Evolutionary conservation across 257 asterid species (phyloP).

Genomic region (Catharanthus roseus): DNA sequence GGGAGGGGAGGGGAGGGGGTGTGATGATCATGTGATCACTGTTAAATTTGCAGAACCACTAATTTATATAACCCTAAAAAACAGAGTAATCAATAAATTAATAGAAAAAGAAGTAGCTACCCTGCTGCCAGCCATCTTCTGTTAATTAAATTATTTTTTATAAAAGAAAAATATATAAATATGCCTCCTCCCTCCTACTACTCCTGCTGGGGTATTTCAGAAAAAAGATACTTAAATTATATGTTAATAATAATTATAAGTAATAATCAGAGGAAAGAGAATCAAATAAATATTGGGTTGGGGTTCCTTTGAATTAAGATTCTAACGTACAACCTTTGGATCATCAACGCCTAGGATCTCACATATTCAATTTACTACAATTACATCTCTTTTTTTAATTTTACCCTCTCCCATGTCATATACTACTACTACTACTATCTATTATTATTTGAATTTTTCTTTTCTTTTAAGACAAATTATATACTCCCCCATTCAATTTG

Average conservation of each 20-base stretch:
- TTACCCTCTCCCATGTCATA: no score
- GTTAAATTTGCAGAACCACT: slow-evolving; percentile 23
- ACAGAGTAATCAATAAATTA: slow-evolving; percentile 3
- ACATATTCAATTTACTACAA: not conserved
- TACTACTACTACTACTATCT: no score
- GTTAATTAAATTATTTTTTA: slow-evolving; percentile 14
- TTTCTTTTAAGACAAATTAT: no score
- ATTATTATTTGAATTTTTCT: not conserved
- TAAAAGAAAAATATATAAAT: slow-evolving; percentile 11
- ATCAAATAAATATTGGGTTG: not conserved
- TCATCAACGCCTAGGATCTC: slow-evolving; percentile 59
- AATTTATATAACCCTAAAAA: slow-evolving; percentile 21
- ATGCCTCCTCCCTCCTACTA: slow-evolving; percentile 6
- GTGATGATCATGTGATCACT: slow-evolving; percentile 48
- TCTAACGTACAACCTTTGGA: slow-evolving; percentile 45
- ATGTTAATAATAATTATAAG: no score
- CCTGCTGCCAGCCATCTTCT: slow-evolving; percentile 19
- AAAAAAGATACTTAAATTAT: not conserved
- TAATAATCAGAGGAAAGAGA: not conserved
- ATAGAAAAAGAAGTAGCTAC: not conserved
- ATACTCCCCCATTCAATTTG: no score
- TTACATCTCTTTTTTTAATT: not conserved
- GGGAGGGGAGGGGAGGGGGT: slow-evolving; percentile 4
- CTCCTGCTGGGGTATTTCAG: not conserved
- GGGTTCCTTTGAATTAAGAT: slow-evolving; percentile 19